A percentile compares a stretch with the other conserved stretches of the same genome.
These are phyloP conservation scores for Zoysia japonica DNA, from an alignment of 176 grass and related monocot species.

Conservation along the genomic window DNA sequence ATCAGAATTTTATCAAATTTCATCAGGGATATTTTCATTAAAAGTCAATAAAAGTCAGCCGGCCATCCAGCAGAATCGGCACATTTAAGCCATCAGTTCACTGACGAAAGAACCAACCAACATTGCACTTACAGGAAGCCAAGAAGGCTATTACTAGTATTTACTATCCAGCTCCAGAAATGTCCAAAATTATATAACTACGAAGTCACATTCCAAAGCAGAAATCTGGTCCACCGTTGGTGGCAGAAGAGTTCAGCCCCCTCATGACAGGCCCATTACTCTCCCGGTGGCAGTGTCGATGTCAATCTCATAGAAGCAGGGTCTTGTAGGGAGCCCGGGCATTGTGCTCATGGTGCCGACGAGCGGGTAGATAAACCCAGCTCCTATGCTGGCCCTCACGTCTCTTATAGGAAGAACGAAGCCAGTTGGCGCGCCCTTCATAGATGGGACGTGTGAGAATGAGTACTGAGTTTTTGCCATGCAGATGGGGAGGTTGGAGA, in stretches of 20 bases:
- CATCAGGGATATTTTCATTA: neutral
- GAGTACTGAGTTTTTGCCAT: constrained; percentile 99
- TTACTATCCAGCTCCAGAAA: constrained; percentile 31
- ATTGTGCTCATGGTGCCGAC: constrained; percentile 96
- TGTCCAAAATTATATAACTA: neutral
- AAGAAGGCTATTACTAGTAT: neutral
- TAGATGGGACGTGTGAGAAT: constrained; percentile 78
- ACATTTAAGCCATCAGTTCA: constrained; percentile 24
- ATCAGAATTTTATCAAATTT: neutral
- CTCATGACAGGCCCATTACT: constrained; percentile 72
- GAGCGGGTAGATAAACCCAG: constrained; percentile 93
- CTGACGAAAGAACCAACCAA: neutral
- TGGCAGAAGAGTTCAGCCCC: neutral
- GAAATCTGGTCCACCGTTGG: neutral
- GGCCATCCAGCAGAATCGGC: neutral
- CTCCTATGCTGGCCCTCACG: constrained; percentile 85
- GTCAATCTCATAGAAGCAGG: constrained; percentile 95
- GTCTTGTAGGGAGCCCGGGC: constrained; percentile 91
- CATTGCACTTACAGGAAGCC: constrained; percentile 9
- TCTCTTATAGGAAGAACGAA: constrained; percentile 91
- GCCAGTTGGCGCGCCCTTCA: constrained; percentile 62
- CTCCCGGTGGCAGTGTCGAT: constrained; percentile 71
- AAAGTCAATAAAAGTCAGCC: neutral
- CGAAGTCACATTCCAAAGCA: neutral
- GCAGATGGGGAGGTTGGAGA: constrained; percentile 92